phyloP scores from a whole-genome alignment of 345 rosid genomes.

The Lenwebbia sp. region DNA sequence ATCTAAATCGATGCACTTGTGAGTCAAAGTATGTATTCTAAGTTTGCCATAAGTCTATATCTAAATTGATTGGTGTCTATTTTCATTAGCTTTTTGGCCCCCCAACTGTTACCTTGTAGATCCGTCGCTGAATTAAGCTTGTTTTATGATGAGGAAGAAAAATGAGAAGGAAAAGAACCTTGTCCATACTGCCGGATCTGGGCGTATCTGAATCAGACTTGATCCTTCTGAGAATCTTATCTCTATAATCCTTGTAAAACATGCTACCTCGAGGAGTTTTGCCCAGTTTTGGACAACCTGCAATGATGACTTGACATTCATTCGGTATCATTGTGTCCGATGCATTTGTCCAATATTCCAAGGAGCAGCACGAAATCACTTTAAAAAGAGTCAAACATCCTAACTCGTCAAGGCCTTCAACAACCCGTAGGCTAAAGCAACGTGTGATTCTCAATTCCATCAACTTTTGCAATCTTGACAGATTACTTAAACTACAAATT shows the following conservation, averaged over 20 bases:
- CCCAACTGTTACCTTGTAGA: too few species aligned
- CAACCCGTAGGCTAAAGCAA: fast-evolving
- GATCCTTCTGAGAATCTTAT: background rate
- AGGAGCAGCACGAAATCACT: fast-evolving
- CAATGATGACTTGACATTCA: background rate
- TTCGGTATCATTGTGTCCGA: background rate
- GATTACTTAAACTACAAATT: background rate
- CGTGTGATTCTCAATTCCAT: fast-evolving
- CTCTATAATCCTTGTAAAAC: background rate
- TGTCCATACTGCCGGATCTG: background rate
- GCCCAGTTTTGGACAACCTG: background rate
- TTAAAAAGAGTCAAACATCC: background rate
- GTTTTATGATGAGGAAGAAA: background rate
- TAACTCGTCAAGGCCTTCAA: background rate
- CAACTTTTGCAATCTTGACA: background rate
- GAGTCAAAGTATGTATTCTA: too few species aligned
- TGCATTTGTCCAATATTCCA: background rate
- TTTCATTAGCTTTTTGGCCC: too few species aligned
- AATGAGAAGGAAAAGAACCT: background rate
- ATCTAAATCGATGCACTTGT: too few species aligned
- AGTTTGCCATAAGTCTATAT: too few species aligned
- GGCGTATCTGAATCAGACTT: background rate
- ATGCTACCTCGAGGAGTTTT: background rate
- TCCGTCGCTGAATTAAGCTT: background rate
- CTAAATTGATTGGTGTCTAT: too few species aligned